phyloP scores from a whole-genome alignment of 208 protist species.

The Acanthamoeba castellanii region DNA sequence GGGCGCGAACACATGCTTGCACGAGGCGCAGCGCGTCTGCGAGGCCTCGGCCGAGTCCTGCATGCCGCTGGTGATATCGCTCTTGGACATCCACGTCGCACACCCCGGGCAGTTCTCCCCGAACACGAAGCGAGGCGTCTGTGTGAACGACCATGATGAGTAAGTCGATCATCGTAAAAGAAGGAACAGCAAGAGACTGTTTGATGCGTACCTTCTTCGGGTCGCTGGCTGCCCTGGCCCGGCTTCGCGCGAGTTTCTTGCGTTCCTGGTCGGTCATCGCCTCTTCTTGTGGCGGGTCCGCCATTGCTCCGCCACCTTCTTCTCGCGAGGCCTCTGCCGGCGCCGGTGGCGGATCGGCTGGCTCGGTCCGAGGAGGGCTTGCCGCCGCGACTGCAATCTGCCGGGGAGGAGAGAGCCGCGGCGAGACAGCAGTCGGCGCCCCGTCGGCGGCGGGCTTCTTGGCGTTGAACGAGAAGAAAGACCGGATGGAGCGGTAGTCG shows the following conservation, averaged over 20 bases:
- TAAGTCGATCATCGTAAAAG: not conserved
- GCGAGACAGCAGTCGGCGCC: not conserved
- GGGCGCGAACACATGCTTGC: not conserved
- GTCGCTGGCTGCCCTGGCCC: not conserved
- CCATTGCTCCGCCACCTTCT: not conserved
- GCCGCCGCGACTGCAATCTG: too few relatives aligned
- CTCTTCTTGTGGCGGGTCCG: not conserved
- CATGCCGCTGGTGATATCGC: conserved; percentile 17
- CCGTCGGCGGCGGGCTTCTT: not conserved
- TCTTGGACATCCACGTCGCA: conserved; percentile 33
- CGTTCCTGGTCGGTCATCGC: not conserved
- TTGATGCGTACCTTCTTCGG: not conserved
- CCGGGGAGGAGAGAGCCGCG: too few relatives aligned
- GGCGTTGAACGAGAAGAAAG: not conserved
- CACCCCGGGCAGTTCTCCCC: conserved; percentile 42
- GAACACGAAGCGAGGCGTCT: conserved; percentile 23
- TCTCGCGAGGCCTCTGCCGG: not conserved
- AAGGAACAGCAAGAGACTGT: not conserved
- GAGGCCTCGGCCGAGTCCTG: not conserved
- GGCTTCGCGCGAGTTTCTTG: not conserved
- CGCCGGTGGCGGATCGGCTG: not conserved
- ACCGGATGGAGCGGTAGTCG: not conserved
- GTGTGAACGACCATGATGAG: not conserved
- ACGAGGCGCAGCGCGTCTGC: conserved; percentile 10
- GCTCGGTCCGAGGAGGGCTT: not conserved